These are phyloP conservation scores for Salix caprea DNA, from an alignment of 345 rosid genomes.

Conservation along the genomic window DNA sequence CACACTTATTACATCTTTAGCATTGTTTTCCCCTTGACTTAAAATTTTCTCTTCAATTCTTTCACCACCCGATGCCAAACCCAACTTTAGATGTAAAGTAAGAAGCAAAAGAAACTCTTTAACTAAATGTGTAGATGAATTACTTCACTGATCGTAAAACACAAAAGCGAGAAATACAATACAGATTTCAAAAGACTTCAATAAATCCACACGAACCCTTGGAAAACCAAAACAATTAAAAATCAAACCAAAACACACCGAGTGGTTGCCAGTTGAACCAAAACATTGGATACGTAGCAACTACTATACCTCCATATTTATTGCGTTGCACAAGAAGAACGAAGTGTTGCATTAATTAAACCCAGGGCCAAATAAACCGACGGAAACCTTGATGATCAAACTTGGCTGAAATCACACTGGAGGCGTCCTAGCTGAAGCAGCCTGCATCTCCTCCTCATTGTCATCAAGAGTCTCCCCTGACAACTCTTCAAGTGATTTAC, in stretches of 20 bases:
- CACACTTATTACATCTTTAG: too few relatives aligned
- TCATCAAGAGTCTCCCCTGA: conserved; percentile 18
- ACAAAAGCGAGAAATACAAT: too few relatives aligned
- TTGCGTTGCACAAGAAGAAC: not conserved
- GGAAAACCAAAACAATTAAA: not conserved
- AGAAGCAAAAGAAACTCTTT: not conserved
- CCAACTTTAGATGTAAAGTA: not conserved
- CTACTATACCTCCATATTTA: not conserved
- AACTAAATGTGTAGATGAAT: too few relatives aligned
- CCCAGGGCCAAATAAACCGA: not conserved
- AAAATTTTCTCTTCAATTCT: too few relatives aligned
- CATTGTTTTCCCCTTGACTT: too few relatives aligned
- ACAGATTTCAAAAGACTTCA: too few relatives aligned
- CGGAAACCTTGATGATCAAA: not conserved
- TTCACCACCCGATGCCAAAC: not conserved
- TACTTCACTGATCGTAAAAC: not conserved
- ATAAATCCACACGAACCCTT: not conserved
- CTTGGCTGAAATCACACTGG: conserved; percentile 2
- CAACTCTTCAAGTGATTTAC: conserved; percentile 27
- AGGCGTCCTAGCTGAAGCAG: not conserved
- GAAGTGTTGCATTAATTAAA: not conserved
- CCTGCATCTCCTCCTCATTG: not conserved
- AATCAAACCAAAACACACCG: not conserved
- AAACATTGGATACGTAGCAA: not conserved
- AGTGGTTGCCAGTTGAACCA: not conserved